Percentiles rank a stretch among this genome's conserved stretches.
Conservation (phyloP, 2,329 filamentous ascomycete genomes). For the Sphaerulina populicola region DNA sequence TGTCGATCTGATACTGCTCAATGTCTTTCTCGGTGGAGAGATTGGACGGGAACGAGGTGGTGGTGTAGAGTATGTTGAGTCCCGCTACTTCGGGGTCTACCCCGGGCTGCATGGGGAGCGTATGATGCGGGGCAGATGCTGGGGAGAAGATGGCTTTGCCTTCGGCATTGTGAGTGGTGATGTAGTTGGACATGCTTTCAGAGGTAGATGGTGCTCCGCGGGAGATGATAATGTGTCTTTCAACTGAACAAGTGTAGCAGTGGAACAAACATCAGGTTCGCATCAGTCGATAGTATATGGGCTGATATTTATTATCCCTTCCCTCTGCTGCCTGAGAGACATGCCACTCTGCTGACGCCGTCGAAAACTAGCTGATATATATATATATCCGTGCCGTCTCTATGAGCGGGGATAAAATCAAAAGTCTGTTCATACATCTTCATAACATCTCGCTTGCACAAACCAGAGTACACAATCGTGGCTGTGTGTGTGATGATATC, state of each 20-base stretch:
- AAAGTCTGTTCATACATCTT: no score
- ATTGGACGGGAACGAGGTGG: constrained; percentile 5
- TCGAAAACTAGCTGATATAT: no score
- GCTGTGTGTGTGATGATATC: no score
- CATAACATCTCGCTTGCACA: no score
- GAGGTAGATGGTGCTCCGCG: neutral
- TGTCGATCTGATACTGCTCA: constrained; percentile 15
- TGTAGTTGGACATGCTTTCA: constrained; percentile 15
- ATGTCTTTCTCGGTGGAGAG: constrained; percentile 16
- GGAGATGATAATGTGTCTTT: neutral
- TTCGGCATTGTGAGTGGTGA: constrained; percentile 18
- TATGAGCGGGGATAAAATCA: no score
- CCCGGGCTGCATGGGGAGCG: constrained; percentile 3
- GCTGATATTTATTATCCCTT: no score
- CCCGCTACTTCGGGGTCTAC: constrained; percentile 2
- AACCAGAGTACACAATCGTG: no score
- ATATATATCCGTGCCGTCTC: no score
- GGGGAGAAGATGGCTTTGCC: constrained; percentile 19
- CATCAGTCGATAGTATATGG: no score
- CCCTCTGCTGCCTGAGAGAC: no score
- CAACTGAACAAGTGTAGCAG: neutral
- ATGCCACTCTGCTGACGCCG: no score
- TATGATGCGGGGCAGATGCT: neutral
- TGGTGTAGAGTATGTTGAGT: constrained; percentile 12
- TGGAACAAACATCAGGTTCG: no score